Percentiles rank a stretch among this genome's conserved stretches.
These are phyloP conservation scores for Nicotiana otophora DNA, from an alignment of 257 asterid genomes.

Conservation along the genomic window DNA sequence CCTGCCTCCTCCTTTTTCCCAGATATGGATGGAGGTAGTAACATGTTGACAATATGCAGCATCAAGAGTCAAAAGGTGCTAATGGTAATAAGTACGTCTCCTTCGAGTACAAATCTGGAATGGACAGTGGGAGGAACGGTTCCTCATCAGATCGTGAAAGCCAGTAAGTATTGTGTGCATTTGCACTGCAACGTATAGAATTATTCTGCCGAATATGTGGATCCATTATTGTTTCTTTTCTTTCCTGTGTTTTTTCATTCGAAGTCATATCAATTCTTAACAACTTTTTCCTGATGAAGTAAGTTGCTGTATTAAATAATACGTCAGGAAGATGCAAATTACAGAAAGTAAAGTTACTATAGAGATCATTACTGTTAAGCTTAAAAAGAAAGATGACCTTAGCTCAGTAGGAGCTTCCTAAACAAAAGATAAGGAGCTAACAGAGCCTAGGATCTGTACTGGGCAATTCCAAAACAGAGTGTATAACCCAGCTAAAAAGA, in stretches of 20 bases:
- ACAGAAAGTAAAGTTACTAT: no score
- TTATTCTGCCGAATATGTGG: no score
- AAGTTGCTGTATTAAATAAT: no score
- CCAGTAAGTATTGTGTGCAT: constrained; percentile 59
- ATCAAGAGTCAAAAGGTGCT: constrained; percentile 56
- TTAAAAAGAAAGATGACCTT: no score
- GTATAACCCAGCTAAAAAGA: no score
- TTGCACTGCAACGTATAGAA: neutral
- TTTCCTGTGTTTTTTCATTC: neutral
- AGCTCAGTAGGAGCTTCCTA: no score
- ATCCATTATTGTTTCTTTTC: neutral
- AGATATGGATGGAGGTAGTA: neutral
- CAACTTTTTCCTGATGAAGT: no score
- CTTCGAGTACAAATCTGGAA: constrained; percentile 70
- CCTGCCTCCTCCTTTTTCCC: neutral
- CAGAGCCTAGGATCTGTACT: no score
- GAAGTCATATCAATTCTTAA: neutral
- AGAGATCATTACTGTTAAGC: no score
- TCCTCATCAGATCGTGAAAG: constrained; percentile 84
- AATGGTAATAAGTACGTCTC: constrained; percentile 59
- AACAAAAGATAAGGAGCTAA: no score
- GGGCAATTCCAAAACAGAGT: no score
- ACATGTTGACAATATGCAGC: constrained; percentile 48
- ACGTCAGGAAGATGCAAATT: no score
- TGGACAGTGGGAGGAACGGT: constrained; percentile 54